These are phyloP conservation scores for Filobasidium wieringae DNA, from an alignment of 768 basidiomycete species.

Conservation along the genomic window DNA sequence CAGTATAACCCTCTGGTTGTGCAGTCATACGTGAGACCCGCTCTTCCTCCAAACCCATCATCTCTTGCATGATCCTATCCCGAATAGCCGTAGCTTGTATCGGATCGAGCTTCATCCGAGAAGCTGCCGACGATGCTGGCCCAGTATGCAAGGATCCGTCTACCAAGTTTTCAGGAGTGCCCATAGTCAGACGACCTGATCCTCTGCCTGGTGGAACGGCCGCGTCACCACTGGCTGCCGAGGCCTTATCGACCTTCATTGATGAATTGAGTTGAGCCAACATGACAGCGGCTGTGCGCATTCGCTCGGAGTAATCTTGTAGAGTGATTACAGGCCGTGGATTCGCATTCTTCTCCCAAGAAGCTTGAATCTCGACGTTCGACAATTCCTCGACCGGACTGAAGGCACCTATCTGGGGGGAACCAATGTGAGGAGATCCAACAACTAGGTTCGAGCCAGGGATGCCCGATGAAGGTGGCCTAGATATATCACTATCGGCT, in stretches of 20 bases:
- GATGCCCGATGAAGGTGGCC: background rate
- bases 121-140: constrained; percentile 19
- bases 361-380: background rate
- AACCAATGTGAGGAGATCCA: background rate
- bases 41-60: constrained; percentile 92
- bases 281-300: constrained; percentile 98
- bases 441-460: background rate
- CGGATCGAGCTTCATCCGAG: constrained; percentile 62
- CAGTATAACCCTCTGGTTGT: constrained; percentile 28
- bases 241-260: constrained; percentile 20
- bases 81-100: constrained; percentile 81
- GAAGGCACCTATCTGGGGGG: background rate
- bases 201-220: constrained; percentile 51
- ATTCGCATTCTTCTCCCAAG: background rate
- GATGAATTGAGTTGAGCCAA: constrained; percentile 82
- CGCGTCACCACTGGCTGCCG: constrained; percentile 22
- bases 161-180: constrained; percentile 12
- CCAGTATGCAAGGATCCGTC: constrained; percentile 22
- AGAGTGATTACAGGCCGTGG: constrained; percentile 51
- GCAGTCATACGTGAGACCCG: constrained; percentile 78
- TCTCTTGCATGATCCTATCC: constrained; percentile 95
- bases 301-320: constrained; percentile 95
- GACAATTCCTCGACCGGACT: background rate
- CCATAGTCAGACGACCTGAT: constrained; percentile 41
- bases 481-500: background rate